Evolutionary conservation across 1,284 basidiomycete genomes (phyloP).

Genomic region (Ganoderma meredithae): DNA sequence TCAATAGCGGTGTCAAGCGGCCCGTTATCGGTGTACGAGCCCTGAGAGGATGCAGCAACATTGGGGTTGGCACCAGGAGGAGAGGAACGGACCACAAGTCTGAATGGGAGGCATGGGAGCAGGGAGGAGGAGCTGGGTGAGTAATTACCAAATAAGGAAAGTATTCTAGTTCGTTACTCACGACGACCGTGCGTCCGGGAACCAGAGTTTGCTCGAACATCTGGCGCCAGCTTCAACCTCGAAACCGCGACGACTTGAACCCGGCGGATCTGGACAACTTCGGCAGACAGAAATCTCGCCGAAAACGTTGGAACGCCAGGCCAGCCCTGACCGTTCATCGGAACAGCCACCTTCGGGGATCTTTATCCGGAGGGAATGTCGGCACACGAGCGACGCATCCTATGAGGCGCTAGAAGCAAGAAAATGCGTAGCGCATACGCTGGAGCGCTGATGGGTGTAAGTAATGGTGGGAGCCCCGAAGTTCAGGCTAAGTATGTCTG

Average conservation of each 20-base stretch:
- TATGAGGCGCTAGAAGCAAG: constrained; percentile 17
- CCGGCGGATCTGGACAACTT: constrained; percentile 17
- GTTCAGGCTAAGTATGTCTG: not conserved
- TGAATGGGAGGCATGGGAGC: constrained; percentile 27
- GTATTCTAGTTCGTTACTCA: constrained; percentile 26
- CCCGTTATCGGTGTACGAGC: constrained; percentile 29
- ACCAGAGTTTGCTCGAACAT: constrained; percentile 21
- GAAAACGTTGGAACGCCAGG: not conserved
- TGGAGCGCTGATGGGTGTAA: constrained; percentile 4
- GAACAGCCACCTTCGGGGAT: not conserved
- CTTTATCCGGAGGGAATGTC: not conserved
- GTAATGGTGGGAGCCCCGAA: constrained; percentile 5
- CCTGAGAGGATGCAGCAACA: constrained; percentile 20
- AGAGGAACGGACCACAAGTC: constrained; percentile 15
- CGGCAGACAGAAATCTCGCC: constrained; percentile 19
- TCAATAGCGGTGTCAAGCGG: constrained; percentile 22
- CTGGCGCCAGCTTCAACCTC: constrained; percentile 28
- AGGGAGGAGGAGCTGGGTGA: constrained; percentile 26
- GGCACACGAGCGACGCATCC: not conserved
- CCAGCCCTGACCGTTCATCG: not conserved
- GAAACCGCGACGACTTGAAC: constrained; percentile 12
- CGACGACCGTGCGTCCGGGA: constrained; percentile 20
- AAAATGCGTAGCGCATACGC: not conserved
- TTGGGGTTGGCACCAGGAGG: constrained; percentile 9
- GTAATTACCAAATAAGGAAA: constrained; percentile 20